Conservation (phyloP, 2,329 filamentous ascomycete genomes). For the Pezicula radicicola region DNA sequence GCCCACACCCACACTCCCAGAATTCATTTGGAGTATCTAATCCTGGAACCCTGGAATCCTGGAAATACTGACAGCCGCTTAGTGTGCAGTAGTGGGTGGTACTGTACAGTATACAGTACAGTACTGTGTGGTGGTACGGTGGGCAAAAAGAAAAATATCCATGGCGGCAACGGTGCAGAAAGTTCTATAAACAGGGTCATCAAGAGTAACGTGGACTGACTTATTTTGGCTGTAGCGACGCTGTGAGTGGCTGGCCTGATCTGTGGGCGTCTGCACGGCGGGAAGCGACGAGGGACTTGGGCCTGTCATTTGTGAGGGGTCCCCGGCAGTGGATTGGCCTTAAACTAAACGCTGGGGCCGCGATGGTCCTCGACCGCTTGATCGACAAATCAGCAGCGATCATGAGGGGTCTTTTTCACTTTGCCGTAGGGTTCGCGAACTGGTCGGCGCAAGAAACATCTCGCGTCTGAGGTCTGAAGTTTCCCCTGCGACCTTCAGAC, state of each 20-base stretch:
- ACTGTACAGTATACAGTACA: neutral
- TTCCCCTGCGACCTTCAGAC: neutral
- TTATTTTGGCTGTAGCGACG: too few relatives aligned
- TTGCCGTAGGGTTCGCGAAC: neutral
- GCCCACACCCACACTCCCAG: neutral
- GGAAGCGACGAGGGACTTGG: neutral
- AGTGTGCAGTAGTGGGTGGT: neutral
- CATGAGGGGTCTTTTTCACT: neutral
- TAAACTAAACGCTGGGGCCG: slow-evolving; percentile 8
- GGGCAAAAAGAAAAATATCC: neutral
- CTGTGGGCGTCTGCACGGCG: slow-evolving; percentile 1
- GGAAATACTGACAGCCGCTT: neutral
- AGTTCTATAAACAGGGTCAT: neutral
- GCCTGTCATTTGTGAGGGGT: neutral
- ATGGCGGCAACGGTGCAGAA: neutral
- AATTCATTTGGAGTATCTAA: neutral
- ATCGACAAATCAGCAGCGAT: slow-evolving; percentile 5
- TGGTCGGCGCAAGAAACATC: slow-evolving; percentile 2
- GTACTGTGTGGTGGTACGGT: neutral
- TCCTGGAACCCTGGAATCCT: neutral
- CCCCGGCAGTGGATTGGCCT: neutral
- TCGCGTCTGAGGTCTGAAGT: neutral
- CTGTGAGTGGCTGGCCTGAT: neutral
- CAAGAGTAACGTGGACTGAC: neutral
- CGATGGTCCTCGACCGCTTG: slow-evolving; percentile 5